Evolutionary conservation across 352 stramenopile genomes (phyloP).

Genomic region (Globisporangium cystogenes): DNA sequence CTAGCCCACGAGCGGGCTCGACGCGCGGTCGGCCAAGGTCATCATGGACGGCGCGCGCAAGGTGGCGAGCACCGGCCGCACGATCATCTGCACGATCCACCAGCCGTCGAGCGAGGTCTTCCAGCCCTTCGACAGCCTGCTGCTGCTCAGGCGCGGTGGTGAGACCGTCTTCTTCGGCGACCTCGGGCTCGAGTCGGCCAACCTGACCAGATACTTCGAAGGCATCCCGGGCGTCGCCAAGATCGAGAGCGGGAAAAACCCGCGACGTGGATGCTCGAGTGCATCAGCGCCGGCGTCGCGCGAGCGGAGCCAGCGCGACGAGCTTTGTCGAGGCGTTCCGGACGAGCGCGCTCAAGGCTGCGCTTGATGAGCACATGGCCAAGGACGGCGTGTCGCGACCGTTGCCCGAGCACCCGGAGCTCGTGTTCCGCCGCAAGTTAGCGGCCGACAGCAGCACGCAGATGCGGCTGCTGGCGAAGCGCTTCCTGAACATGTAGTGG

Average conservation of each 20-base stretch:
- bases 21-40: conserved; percentile 37
- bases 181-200: conserved; percentile 11
- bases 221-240: conserved; percentile 9
- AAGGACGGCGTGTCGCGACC: conserved; percentile 5
- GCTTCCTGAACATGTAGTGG: conserved; percentile 59
- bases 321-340: neutral
- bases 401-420: conserved; percentile 6
- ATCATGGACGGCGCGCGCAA: conserved; percentile 50
- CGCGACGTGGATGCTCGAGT: conserved; percentile 2
- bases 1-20: conserved; percentile 37
- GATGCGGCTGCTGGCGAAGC: conserved; percentile 4
- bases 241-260: conserved; percentile 20
- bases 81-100: conserved; percentile 79
- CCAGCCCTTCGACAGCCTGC: conserved; percentile 62
- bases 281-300: neutral
- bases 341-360: neutral
- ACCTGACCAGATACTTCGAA: conserved; percentile 27
- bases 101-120: conserved; percentile 79
- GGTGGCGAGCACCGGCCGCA: conserved; percentile 7
- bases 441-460: conserved; percentile 9
- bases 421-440: conserved; percentile 13
- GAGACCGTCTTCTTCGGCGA: conserved; percentile 28
- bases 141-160: conserved; percentile 47
- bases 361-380: conserved; percentile 1
- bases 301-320: neutral